Evolutionary conservation across 2,329 filamentous ascomycete species (phyloP).

Genomic region (Aspergillus hiratsukae): DNA sequence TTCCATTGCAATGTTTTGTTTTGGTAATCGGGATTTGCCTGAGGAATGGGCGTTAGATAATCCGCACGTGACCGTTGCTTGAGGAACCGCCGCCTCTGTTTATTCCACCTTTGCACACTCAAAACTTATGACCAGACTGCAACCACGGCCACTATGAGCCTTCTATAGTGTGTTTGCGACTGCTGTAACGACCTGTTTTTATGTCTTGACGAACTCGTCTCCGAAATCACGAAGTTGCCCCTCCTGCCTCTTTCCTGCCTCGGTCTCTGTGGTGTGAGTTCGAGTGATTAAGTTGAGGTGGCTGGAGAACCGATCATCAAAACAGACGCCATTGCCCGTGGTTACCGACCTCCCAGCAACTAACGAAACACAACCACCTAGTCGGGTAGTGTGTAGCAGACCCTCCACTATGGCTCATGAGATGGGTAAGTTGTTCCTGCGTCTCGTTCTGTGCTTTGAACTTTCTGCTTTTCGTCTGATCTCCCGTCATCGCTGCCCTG

Average conservation of each 20-base stretch:
- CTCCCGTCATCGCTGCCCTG: constrained; percentile 1
- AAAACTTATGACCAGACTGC: constrained; percentile 10
- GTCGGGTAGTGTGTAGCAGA: constrained; percentile 12
- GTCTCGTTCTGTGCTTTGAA: not conserved
- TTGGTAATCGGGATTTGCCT: not conserved
- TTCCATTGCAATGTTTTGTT: not conserved
- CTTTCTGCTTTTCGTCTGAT: not conserved
- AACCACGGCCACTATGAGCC: constrained; percentile 21
- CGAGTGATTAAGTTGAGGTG: constrained; percentile 17
- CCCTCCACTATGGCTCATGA: constrained; percentile 27
- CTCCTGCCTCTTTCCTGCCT: not conserved
- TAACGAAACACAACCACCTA: constrained; percentile 13
- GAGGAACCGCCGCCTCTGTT: constrained; percentile 40
- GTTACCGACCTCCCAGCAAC: constrained; percentile 24
- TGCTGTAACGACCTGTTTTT: constrained; percentile 2
- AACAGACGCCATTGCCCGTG: constrained; percentile 26
- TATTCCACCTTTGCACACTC: constrained; percentile 28
- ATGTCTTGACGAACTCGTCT: constrained; percentile 9
- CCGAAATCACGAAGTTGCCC: not conserved
- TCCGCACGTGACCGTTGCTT: constrained; percentile 39
- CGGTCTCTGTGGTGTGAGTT: constrained; percentile 9
- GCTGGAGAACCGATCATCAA: constrained; percentile 21
- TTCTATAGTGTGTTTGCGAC: constrained; percentile 13
- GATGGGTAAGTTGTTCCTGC: constrained; percentile 24
- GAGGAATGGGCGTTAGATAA: constrained; percentile 22